Conservation (phyloP, 2,329 filamentous ascomycete genomes). For the Cladosporium sp. region DNA sequence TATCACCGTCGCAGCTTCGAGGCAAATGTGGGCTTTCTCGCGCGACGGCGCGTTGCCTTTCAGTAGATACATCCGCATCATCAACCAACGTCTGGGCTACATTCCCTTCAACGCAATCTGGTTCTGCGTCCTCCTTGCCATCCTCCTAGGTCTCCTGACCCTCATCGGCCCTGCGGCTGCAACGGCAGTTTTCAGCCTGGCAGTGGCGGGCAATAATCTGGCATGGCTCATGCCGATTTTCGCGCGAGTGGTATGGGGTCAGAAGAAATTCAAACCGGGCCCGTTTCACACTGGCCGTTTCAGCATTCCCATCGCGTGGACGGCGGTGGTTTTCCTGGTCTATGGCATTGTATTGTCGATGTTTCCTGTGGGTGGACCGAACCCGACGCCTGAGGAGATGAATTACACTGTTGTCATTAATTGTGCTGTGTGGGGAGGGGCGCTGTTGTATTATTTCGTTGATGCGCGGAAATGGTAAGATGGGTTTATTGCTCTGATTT, state of each 20-base stretch:
- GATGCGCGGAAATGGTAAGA: conserved; percentile 51
- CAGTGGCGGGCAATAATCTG: conserved; percentile 57
- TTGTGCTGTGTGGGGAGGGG: conserved; percentile 53
- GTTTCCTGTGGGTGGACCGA: conserved; percentile 54
- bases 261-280: conserved; percentile 53
- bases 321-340: conserved; percentile 49
- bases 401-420: conserved; percentile 63
- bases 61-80: conserved; percentile 52
- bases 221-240: conserved; percentile 58
- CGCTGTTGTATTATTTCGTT: conserved; percentile 51
- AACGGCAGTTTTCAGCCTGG: conserved; percentile 55
- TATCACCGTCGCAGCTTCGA: conserved; percentile 54
- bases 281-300: conserved; percentile 55
- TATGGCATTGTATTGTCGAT: conserved; percentile 55
- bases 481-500: not conserved
- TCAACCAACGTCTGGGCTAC: conserved; percentile 51
- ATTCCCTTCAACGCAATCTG: conserved; percentile 55
- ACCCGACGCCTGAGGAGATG: conserved; percentile 49
- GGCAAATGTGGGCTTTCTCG: conserved; percentile 60
- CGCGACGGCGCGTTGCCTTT: conserved; percentile 59
- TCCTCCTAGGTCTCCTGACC: conserved; percentile 53
- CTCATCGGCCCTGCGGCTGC: conserved; percentile 56
- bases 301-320: conserved; percentile 50
- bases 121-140: conserved; percentile 48
- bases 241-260: conserved; percentile 54